These are phyloP conservation scores for Suillus discolor DNA, from an alignment of 768 basidiomycete genomes.

Conservation along the genomic window DNA sequence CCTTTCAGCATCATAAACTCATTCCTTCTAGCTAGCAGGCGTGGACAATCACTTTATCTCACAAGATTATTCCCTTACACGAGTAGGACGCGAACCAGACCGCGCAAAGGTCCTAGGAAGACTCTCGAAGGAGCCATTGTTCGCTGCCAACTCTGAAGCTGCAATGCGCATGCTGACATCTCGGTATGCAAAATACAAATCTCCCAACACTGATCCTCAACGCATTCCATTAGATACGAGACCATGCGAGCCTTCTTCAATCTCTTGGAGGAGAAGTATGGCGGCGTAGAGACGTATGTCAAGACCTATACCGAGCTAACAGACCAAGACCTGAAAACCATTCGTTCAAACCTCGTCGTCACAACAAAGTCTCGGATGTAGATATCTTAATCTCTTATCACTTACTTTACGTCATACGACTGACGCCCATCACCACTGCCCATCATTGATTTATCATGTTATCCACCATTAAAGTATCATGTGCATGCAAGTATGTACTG, in stretches of 20 bases:
- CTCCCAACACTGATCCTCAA: background rate
- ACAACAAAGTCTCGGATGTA: constrained; percentile 33
- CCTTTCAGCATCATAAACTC: background rate
- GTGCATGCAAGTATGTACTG: constrained; percentile 5
- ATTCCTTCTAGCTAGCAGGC: constrained; percentile 60
- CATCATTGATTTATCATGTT: background rate
- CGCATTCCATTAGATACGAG: constrained; percentile 50
- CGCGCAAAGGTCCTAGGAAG: constrained; percentile 70
- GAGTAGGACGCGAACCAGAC: constrained; percentile 79
- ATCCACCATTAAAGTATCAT: constrained; percentile 1
- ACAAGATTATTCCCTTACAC: constrained; percentile 75
- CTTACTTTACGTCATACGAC: background rate
- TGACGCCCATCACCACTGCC: background rate
- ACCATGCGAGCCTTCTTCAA: constrained; percentile 76
- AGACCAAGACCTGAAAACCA: constrained; percentile 61
- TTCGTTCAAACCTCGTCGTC: constrained; percentile 60
- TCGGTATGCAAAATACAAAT: constrained; percentile 45
- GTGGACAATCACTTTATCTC: constrained; percentile 67
- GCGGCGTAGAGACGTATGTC: constrained; percentile 66
- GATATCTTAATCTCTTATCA: constrained; percentile 7
- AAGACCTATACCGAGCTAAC: constrained; percentile 57
- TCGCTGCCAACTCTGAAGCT: constrained; percentile 71
- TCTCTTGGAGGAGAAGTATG: constrained; percentile 63
- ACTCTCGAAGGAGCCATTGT: constrained; percentile 69
- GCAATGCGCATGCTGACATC: constrained; percentile 85